Conservation (phyloP, 768 basidiomycete species). For the Naganishia onofrii region DNA sequence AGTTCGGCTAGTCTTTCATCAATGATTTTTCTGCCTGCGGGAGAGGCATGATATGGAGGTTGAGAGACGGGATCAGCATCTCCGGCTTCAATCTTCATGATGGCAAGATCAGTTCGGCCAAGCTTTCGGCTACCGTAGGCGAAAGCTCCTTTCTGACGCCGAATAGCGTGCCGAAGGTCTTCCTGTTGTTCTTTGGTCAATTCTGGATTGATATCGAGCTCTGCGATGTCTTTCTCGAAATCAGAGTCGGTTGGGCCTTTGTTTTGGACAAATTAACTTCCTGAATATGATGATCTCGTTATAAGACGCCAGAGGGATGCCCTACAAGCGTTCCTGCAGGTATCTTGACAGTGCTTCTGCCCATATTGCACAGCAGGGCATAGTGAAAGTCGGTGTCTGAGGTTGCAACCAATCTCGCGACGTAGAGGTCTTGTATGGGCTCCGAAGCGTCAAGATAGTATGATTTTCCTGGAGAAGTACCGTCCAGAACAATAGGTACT, state of each 20-base stretch:
- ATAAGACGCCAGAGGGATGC: background rate
- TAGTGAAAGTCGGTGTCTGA: background rate
- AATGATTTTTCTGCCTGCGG: constrained; percentile 18
- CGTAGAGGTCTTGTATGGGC: background rate
- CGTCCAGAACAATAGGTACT: background rate
- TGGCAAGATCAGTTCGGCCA: background rate
- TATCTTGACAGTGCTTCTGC: background rate
- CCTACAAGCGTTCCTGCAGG: background rate
- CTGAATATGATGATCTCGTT: too few species aligned
- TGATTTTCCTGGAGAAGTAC: background rate
- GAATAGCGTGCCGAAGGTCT: background rate
- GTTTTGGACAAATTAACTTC: too few species aligned
- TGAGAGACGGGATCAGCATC: too few species aligned
- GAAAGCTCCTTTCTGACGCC: background rate
- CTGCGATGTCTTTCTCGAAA: too few species aligned
- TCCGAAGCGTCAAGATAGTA: background rate
- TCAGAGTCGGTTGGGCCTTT: too few species aligned
- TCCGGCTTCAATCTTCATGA: too few species aligned
- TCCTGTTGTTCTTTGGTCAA: background rate
- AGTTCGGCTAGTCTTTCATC: constrained; percentile 20
- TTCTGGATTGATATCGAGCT: too few species aligned
- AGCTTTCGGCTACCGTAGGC: background rate
- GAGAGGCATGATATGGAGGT: constrained; percentile 14
- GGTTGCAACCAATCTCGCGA: background rate
- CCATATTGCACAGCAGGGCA: background rate